Evolutionary conservation across 768 basidiomycete species (phyloP), one percentile per base, ranked within the genome.

Genomic region (Hirschioporus abietinus): DNA sequence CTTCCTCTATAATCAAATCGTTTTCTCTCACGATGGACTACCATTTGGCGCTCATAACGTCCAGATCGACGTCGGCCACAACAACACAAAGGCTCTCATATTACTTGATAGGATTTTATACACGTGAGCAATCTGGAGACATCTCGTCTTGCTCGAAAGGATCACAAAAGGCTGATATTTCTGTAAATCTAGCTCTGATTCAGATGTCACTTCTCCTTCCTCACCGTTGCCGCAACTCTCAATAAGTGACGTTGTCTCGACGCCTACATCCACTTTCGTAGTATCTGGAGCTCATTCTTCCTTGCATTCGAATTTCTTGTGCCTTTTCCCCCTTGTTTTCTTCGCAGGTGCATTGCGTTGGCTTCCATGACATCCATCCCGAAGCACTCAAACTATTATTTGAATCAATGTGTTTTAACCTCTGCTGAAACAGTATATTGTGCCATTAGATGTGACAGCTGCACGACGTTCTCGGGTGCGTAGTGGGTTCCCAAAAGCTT

Each of bases 1-100:
- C 0, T 78, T 73, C 66, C 2, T 15, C 42, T 52, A 52, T 20
- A 52, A 52, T 52, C 42, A 52, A 52, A 52, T 52, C 42, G 42
- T 52, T 52, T 52, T 52, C 20, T 52, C 42, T 52, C 42, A 20
- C 12, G 20, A 12, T 52, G 42, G 42, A 12, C 4, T 52, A 3
- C 12, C 42, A 1, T 52, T 20, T 12, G 42, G 42, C 42, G 12
- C 20, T 15, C 42, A 52, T 52, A 52, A 12, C 42, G 3, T 52
- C 20, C 42, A 52, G 12, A 52, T 52, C 12, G 42, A 52, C 1
- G 20, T 52, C 3, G 42, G 42, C 42, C 42, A 52, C 12, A 52
- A 52, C 20, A 52, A 52, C 20, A 52, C 42, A 3, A 52, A 52
- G 20, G 42, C 42, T 52, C 42, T 52, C 20, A 52, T 52, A 52